phyloP scores from a whole-genome alignment of 371 early-diverging fungal genomes.

The Apophysomyces elegans region DNA sequence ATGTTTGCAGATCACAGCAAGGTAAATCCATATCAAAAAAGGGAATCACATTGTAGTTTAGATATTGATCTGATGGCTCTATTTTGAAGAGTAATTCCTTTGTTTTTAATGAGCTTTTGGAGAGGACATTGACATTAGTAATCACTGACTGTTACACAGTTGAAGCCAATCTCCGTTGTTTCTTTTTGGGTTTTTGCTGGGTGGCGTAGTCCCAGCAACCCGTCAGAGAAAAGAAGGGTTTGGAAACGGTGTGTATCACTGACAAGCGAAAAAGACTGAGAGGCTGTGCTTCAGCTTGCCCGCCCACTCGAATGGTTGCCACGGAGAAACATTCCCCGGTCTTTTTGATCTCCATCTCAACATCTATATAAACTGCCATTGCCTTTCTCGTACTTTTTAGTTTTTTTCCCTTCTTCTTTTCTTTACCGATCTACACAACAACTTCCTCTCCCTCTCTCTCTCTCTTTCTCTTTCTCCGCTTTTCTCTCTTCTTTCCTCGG shows the following conservation, averaged over 20 bases:
- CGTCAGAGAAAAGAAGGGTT: background rate
- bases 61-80: no score
- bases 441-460: no score
- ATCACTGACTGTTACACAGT: background rate
- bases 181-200: no score
- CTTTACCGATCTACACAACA: background rate
- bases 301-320: background rate
- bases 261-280: no score
- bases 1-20: no score
- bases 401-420: background rate
- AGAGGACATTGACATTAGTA: background rate
- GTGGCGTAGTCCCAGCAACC: background rate
- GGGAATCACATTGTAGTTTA: no score
- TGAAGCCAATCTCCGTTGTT: background rate
- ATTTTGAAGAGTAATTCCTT: background rate
- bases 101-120: background rate
- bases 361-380: background rate
- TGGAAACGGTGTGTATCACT: background rate
- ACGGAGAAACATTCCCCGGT: background rate
- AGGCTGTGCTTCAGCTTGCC: background rate
- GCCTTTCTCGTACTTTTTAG: background rate
- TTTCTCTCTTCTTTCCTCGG: conserved; percentile 4
- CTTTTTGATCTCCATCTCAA: background rate
- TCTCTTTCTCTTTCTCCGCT: background rate
- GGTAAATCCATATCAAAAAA: no score